Percentiles rank a stretch among this genome's conserved stretches.
phyloP scores from a whole-genome alignment of 495 filamentous ascomycete species.

The Entonaema liquescens region DNA sequence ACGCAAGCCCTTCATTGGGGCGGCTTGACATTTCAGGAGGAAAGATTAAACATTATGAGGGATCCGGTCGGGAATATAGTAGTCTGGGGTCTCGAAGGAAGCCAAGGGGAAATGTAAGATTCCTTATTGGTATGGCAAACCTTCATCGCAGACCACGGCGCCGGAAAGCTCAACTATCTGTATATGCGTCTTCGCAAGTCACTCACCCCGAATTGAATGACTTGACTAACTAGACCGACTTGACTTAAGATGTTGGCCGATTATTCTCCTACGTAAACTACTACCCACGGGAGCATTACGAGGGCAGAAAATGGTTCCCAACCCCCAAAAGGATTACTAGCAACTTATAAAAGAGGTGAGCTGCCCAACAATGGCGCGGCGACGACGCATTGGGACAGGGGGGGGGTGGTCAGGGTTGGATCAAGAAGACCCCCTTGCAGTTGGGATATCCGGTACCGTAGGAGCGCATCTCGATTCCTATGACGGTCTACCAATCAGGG shows the following conservation, averaged over 20 bases:
- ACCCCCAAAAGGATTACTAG: slow-evolving; percentile 19
- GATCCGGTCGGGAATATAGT: slow-evolving; percentile 24
- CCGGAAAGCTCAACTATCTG: slow-evolving; percentile 11
- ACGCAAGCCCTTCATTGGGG: slow-evolving; percentile 47
- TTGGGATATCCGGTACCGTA: slow-evolving; percentile 26
- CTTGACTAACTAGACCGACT: not conserved
- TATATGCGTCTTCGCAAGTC: slow-evolving; percentile 14
- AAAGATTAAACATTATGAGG: slow-evolving; percentile 41
- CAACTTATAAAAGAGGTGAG: slow-evolving; percentile 22
- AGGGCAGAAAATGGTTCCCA: slow-evolving; percentile 9
- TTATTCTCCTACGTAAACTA: slow-evolving; percentile 15
- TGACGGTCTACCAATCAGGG: slow-evolving; percentile 27
- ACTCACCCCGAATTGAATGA: slow-evolving; percentile 1
- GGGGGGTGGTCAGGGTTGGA: slow-evolving; percentile 25
- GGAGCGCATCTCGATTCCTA: slow-evolving; percentile 34
- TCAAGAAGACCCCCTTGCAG: slow-evolving; percentile 21
- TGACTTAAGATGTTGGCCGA: not conserved
- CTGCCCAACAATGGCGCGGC: slow-evolving; percentile 21
- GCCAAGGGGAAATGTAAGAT: slow-evolving; percentile 16
- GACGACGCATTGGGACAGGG: slow-evolving; percentile 34
- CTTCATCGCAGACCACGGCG: slow-evolving; percentile 18
- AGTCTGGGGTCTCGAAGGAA: slow-evolving; percentile 25
- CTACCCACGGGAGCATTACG: slow-evolving; percentile 15
- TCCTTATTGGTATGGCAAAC: slow-evolving; percentile 24
- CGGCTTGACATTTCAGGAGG: slow-evolving; percentile 40